Percentiles rank a stretch among this genome's conserved stretches.
These are phyloP conservation scores for Apiosordaria backusii DNA, from an alignment of 495 filamentous ascomycete genomes.

Conservation along the genomic window DNA sequence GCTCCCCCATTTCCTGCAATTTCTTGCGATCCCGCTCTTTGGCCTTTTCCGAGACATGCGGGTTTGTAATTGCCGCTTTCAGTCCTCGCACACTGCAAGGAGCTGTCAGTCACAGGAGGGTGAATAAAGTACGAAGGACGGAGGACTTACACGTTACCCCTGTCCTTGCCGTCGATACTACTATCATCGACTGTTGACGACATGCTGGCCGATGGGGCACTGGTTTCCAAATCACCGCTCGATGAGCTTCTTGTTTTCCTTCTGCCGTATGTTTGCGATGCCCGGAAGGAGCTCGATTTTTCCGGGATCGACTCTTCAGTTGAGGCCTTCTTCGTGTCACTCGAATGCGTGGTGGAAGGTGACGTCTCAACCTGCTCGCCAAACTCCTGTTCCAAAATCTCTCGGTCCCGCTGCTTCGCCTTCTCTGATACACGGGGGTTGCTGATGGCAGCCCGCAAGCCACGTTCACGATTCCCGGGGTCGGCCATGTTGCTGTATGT, in stretches of 20 bases:
- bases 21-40: conserved; percentile 33
- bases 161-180: conserved; percentile 19
- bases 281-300: not conserved
- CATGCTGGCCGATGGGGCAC: not conserved
- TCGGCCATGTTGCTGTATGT: conserved; percentile 21
- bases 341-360: not conserved
- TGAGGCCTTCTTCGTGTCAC: conserved; percentile 10
- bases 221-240: conserved; percentile 9
- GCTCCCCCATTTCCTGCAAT: conserved; percentile 28
- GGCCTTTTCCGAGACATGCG: conserved; percentile 26
- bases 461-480: conserved; percentile 28
- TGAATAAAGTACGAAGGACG: not conserved
- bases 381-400: conserved; percentile 21
- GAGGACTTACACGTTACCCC: conserved; percentile 24
- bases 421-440: conserved; percentile 43
- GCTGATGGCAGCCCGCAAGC: conserved; percentile 30
- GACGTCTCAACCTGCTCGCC: conserved; percentile 14
- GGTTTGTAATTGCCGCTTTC: conserved; percentile 25
- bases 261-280: not conserved
- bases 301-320: not conserved
- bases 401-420: conserved; percentile 42
- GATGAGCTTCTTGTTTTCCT: conserved; percentile 20
- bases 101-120: not conserved
- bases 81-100: conserved; percentile 22
- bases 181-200: not conserved